Percentiles rank a stretch among this genome's conserved stretches.
Conservation (phyloP, 164 flowering plant genomes). For the Annona cherimola region DNA sequence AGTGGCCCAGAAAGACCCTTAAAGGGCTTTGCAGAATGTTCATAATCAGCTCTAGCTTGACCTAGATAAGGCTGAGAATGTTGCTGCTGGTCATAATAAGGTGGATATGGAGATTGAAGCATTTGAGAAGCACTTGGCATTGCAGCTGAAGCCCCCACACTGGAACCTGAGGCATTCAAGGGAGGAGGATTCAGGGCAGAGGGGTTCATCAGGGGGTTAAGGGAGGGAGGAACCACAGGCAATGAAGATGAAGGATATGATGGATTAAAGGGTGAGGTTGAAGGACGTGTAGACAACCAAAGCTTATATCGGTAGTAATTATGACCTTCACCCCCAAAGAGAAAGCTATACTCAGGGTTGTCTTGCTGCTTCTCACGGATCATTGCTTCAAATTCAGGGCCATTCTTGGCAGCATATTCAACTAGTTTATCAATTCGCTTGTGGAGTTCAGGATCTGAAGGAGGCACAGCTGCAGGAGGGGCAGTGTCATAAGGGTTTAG, state of each 20-base stretch:
- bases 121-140: slow-evolving; percentile 46
- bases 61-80: slow-evolving; percentile 48
- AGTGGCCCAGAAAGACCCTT: slow-evolving; percentile 83
- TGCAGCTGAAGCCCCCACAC: slow-evolving; percentile 28
- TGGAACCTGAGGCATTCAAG: slow-evolving; percentile 26
- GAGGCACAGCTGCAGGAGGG: slow-evolving; percentile 72
- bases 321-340: slow-evolving; percentile 95
- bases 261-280: slow-evolving; percentile 55
- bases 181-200: slow-evolving; percentile 27
- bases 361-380: slow-evolving; percentile 88
- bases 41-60: slow-evolving; percentile 67
- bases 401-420: slow-evolving; percentile 84
- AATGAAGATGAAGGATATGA: slow-evolving; percentile 51
- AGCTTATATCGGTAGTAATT: slow-evolving; percentile 79
- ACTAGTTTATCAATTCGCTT: slow-evolving; percentile 90
- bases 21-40: slow-evolving; percentile 48
- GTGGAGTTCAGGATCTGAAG: slow-evolving; percentile 88
- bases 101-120: slow-evolving; percentile 71
- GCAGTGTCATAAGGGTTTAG: slow-evolving; percentile 52
- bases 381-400: slow-evolving; percentile 97
- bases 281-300: slow-evolving; percentile 58
- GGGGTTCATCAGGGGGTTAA: slow-evolving; percentile 56
- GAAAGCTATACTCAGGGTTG: slow-evolving; percentile 83
- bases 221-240: slow-evolving; percentile 54
- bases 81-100: slow-evolving; percentile 69